These are phyloP conservation scores for Lachancea lanzarotensis DNA, from an alignment of 805 yeast species.

Conservation along the genomic window DNA sequence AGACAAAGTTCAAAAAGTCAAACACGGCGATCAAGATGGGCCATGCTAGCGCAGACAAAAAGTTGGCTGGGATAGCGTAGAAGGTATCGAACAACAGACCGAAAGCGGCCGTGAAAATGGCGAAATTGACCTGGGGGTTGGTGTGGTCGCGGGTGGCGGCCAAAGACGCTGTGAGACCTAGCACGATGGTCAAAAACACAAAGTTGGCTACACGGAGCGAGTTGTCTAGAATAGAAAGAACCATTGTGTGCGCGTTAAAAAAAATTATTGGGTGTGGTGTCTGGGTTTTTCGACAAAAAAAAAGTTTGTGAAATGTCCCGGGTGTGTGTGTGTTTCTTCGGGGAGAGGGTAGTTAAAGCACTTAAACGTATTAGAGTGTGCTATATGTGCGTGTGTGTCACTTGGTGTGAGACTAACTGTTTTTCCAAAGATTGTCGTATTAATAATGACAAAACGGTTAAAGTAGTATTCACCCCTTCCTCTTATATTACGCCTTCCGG, in stretches of 20 bases:
- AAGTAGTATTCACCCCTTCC: background rate
- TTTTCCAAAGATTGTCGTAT: too few species aligned
- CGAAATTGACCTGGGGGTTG: conserved; percentile 80
- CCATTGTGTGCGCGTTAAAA: conserved; percentile 12
- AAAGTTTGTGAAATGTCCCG: too few species aligned
- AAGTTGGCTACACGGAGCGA: conserved; percentile 70
- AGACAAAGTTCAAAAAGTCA: conserved; percentile 84
- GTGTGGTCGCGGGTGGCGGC: conserved; percentile 55
- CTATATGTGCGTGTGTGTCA: too few species aligned
- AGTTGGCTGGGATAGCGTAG: conserved; percentile 72
- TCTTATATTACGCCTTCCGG: background rate
- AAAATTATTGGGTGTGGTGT: background rate
- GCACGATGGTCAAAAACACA: conserved; percentile 64
- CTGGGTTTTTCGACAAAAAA: too few species aligned
- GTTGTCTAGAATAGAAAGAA: conserved; percentile 69
- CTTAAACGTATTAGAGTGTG: too few species aligned
- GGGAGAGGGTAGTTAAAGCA: too few species aligned
- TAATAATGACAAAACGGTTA: background rate
- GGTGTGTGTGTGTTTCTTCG: too few species aligned
- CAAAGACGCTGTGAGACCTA: conserved; percentile 88
- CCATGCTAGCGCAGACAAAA: conserved; percentile 76
- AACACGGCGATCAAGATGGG: conserved; percentile 67
- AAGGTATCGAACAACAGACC: conserved; percentile 74
- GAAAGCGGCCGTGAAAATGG: conserved; percentile 80
- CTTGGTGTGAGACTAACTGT: too few species aligned